A percentile compares a stretch with the other conserved stretches of the same genome.
Evolutionary conservation across 257 asterid genomes (phyloP).

Genomic region (Gynochthodes officinalis): DNA sequence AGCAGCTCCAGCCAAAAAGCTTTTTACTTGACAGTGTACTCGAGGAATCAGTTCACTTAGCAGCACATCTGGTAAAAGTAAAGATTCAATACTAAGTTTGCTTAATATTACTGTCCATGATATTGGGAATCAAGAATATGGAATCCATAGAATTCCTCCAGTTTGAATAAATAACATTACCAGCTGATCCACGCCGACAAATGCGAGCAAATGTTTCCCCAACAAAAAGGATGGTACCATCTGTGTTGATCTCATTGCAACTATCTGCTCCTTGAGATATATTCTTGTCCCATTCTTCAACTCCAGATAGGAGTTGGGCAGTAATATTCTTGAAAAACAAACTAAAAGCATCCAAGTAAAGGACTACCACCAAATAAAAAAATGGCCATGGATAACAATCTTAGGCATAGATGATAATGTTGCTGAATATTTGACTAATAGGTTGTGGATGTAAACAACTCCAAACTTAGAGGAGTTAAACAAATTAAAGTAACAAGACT

Average conservation of each 20-base stretch:
- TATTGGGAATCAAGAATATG: slow-evolving; percentile 10
- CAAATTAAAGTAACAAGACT: slow-evolving; percentile 14
- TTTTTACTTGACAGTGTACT: slow-evolving; percentile 51
- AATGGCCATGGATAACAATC: background rate
- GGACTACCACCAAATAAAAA: slow-evolving; percentile 23
- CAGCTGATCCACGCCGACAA: slow-evolving; percentile 90
- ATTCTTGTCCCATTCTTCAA: slow-evolving; percentile 59
- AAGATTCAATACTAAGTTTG: slow-evolving; percentile 6
- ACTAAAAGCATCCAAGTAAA: slow-evolving; percentile 50
- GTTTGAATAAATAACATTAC: slow-evolving; percentile 36
- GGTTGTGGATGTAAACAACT: background rate
- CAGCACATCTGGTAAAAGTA: slow-evolving; percentile 62
- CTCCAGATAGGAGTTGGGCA: slow-evolving; percentile 68
- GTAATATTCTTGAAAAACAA: slow-evolving; percentile 66
- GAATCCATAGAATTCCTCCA: slow-evolving; percentile 14
- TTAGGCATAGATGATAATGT: background rate
- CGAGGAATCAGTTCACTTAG: slow-evolving; percentile 59
- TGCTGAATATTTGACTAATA: background rate
- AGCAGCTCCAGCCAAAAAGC: slow-evolving; percentile 41
- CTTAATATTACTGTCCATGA: background rate
- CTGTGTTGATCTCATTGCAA: slow-evolving; percentile 23
- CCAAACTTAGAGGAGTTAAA: slow-evolving; percentile 4
- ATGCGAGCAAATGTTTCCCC: slow-evolving; percentile 79
- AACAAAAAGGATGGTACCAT: slow-evolving; percentile 46
- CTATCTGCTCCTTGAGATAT: slow-evolving; percentile 30